A percentile compares a stretch with the other conserved stretches of the same genome.
phyloP scores from a whole-genome alignment of 2,329 filamentous ascomycete genomes.

The Juglanconis oblonga region DNA sequence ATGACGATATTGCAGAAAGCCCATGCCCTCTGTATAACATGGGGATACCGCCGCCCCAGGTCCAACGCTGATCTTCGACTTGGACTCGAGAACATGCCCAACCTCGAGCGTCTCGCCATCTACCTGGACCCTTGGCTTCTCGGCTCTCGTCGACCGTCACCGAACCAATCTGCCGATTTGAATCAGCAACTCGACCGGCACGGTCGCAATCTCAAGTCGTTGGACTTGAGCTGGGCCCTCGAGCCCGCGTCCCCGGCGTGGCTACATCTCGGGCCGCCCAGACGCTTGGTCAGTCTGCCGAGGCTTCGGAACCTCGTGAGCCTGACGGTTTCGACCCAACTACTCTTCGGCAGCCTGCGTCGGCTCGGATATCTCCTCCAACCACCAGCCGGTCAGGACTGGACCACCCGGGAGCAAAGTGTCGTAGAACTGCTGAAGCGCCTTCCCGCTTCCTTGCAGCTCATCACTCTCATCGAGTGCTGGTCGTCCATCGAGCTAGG shows the following conservation, averaged over 20 bases:
- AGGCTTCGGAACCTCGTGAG: background rate
- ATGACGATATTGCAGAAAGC: background rate
- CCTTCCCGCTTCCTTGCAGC: background rate
- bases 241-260: background rate
- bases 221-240: background rate
- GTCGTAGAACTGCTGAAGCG: background rate
- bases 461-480: background rate
- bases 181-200: background rate
- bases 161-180: background rate
- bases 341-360: background rate
- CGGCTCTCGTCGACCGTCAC: background rate
- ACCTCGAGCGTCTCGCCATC: background rate
- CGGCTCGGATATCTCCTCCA: background rate
- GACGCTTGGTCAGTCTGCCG: background rate
- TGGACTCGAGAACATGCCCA: background rate
- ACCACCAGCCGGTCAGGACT: background rate
- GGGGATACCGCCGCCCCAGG: background rate
- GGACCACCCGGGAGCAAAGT: too few species aligned
- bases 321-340: background rate
- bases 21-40: background rate
- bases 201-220: background rate
- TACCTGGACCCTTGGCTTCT: background rate
- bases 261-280: background rate
- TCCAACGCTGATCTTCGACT: background rate
- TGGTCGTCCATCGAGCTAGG: background rate